A percentile compares a stretch with the other conserved stretches of the same genome.
phyloP scores from a whole-genome alignment of 192 early-diverging fungal genomes.

The Anaeromyces robustus region DNA sequence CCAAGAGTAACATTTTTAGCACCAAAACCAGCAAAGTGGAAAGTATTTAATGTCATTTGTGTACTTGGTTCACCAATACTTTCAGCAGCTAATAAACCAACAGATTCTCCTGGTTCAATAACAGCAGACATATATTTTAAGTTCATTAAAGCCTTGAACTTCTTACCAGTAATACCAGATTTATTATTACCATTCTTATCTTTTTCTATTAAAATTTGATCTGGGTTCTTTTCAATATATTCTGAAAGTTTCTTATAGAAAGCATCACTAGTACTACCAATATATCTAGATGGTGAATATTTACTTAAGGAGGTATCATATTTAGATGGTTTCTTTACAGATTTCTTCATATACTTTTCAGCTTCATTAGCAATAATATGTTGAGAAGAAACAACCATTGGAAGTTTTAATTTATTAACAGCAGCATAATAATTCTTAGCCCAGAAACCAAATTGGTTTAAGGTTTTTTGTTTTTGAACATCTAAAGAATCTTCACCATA shows the following conservation, averaged over 20 bases:
- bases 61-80: constrained; percentile 97
- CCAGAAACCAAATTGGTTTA: constrained; percentile 82
- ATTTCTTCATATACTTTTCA: constrained; percentile 56
- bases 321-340: constrained; percentile 48
- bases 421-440: constrained; percentile 78
- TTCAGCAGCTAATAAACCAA: constrained; percentile 93
- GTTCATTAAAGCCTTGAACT: constrained; percentile 85
- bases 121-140: constrained; percentile 87
- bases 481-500: constrained; percentile 98
- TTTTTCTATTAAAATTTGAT: constrained; percentile 39
- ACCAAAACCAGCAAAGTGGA: constrained; percentile 95
- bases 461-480: constrained; percentile 82
- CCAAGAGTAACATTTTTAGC: constrained; percentile 98
- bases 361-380: constrained; percentile 59
- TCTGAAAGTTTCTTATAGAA: constrained; percentile 8
- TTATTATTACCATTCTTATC: constrained; percentile 39
- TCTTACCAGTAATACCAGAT: constrained; percentile 34
- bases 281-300: constrained; percentile 61
- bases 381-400: constrained; percentile 28
- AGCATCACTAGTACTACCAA: constrained; percentile 78
- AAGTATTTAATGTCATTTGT: constrained; percentile 99
- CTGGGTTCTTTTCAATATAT: constrained; percentile 59
- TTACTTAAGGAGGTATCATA: constrained; percentile 47
- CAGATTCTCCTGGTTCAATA: constrained; percentile 94
- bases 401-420: constrained; percentile 62